Percentiles rank a stretch among this genome's conserved stretches.
These are phyloP conservation scores for Erodium maritimum DNA, from an alignment of 345 rosid genomes.

Conservation along the genomic window DNA sequence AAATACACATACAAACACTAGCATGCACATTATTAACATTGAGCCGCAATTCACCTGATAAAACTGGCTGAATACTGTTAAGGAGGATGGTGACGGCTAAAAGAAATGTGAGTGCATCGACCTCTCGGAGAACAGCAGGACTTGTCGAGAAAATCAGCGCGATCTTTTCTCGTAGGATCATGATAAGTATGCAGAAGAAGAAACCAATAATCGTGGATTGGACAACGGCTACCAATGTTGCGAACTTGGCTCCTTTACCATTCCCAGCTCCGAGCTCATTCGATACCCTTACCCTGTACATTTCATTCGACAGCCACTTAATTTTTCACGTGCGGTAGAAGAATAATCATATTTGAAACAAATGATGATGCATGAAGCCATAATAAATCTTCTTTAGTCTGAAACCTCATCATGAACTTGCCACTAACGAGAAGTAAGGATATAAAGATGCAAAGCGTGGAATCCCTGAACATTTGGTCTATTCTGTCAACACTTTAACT, in stretches of 20 bases:
- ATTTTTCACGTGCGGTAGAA: too few species aligned
- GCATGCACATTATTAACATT: too few species aligned
- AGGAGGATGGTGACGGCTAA: conserved; percentile 25
- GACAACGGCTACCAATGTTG: conserved; percentile 15
- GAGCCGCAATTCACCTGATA: conserved; percentile 26
- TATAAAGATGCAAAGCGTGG: too few species aligned
- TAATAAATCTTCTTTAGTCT: too few species aligned
- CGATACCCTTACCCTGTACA: conserved; percentile 28
- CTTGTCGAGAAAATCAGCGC: conserved; percentile 27
- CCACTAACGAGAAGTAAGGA: too few species aligned
- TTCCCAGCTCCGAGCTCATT: conserved; percentile 37
- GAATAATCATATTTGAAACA: too few species aligned
- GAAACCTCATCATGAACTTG: too few species aligned
- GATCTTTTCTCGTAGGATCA: conserved; percentile 14
- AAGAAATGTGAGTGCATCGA: conserved; percentile 10
- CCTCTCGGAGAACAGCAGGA: conserved; percentile 18
- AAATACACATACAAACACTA: too few species aligned
- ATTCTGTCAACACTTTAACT: too few species aligned
- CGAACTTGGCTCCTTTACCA: conserved; percentile 26
- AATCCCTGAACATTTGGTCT: too few species aligned
- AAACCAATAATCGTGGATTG: conserved; percentile 23
- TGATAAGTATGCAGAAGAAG: conserved; percentile 18
- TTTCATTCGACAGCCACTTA: too few species aligned
- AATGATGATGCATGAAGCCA: too few species aligned
- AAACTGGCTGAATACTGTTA: conserved; percentile 29